Conservation (phyloP, 345 rosid species). For the Adansonia digitata region DNA sequence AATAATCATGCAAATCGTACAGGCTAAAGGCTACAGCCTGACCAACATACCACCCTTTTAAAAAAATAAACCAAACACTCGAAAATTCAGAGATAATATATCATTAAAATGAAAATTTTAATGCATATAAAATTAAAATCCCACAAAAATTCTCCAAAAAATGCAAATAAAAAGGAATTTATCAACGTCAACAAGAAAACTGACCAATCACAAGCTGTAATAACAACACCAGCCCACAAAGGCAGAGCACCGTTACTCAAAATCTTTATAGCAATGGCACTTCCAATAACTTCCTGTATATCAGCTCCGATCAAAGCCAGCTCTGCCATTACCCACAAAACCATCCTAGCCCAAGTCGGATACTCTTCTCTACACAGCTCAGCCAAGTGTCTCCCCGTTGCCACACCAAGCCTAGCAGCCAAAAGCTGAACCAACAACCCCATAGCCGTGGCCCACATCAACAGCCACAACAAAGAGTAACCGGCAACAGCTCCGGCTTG, state of each 20-base stretch:
- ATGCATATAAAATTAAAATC: neutral
- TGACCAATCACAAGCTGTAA: slow-evolving; percentile 89
- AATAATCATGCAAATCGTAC: neutral
- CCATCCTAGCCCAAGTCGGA: slow-evolving; percentile 74
- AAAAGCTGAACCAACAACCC: slow-evolving; percentile 90
- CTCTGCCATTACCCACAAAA: slow-evolving; percentile 92
- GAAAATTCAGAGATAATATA: neutral
- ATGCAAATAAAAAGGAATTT: neutral
- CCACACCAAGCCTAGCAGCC: slow-evolving; percentile 90
- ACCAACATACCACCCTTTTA: too few relatives aligned
- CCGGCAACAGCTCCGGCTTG: slow-evolving; percentile 97
- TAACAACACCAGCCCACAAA: slow-evolving; percentile 85
- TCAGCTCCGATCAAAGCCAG: slow-evolving; percentile 89
- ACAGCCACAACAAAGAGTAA: slow-evolving; percentile 80
- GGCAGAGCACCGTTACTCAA: slow-evolving; percentile 76
- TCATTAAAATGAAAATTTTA: neutral
- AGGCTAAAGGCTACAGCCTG: too few relatives aligned
- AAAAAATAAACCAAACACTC: neutral
- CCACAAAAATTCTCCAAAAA: neutral
- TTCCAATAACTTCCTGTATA: slow-evolving; percentile 93
- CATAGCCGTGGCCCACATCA: slow-evolving; percentile 94
- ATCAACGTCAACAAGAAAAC: slow-evolving; percentile 13
- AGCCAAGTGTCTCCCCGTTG: slow-evolving; percentile 87
- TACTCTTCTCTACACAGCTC: slow-evolving; percentile 93
- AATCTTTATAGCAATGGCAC: slow-evolving; percentile 86